Evolutionary conservation across 306 rosid genomes (phyloP).

Genomic region (Coriaria nepalensis): DNA sequence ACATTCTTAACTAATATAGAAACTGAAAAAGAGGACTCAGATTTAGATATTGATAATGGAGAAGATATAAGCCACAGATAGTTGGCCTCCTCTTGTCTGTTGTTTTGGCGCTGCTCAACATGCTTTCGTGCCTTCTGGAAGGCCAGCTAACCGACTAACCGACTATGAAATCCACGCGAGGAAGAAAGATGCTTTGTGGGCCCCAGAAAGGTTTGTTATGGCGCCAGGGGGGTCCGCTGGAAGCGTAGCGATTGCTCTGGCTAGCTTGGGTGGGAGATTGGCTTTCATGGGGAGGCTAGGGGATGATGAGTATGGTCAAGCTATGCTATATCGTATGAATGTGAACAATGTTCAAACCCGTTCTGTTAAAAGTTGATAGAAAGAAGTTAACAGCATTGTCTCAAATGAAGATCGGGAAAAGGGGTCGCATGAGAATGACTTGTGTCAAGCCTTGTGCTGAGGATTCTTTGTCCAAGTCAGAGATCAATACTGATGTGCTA

Average conservation of each 20-base stretch:
- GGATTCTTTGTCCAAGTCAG: conserved; percentile 66
- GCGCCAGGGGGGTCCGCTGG: conserved; percentile 84
- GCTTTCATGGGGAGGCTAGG: conserved; percentile 98
- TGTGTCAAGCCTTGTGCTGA: conserved; percentile 79
- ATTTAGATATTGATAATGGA: conserved; percentile 40
- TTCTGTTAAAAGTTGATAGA: conserved; percentile 51
- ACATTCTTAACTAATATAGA: conserved; percentile 28
- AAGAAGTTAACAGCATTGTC: conserved; percentile 58
- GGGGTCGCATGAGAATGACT: conserved; percentile 54
- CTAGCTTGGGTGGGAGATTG: conserved; percentile 81
- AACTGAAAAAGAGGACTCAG: conserved; percentile 40
- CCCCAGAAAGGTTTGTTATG: conserved; percentile 64
- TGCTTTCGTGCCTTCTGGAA: conserved; percentile 81
- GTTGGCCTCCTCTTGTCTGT: conserved; percentile 98
- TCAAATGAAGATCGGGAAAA: conserved; percentile 66
- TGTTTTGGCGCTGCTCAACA: conserved; percentile 93
- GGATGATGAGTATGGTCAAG: conserved; percentile 70
- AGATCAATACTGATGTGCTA: conserved; percentile 70
- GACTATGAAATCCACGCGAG: conserved; percentile 65
- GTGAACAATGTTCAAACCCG: conserved; percentile 75
- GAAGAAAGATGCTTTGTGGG: conserved; percentile 63
- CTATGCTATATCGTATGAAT: conserved; percentile 72
- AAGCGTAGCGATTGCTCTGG: conserved; percentile 81
- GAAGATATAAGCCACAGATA: conserved; percentile 73
- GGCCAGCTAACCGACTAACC: conserved; percentile 72